Percentiles rank a stretch among this genome's conserved stretches.
These are phyloP conservation scores for Pseudogymnoascus sp. DNA, from an alignment of 2,329 filamentous ascomycete species.

Conservation along the genomic window DNA sequence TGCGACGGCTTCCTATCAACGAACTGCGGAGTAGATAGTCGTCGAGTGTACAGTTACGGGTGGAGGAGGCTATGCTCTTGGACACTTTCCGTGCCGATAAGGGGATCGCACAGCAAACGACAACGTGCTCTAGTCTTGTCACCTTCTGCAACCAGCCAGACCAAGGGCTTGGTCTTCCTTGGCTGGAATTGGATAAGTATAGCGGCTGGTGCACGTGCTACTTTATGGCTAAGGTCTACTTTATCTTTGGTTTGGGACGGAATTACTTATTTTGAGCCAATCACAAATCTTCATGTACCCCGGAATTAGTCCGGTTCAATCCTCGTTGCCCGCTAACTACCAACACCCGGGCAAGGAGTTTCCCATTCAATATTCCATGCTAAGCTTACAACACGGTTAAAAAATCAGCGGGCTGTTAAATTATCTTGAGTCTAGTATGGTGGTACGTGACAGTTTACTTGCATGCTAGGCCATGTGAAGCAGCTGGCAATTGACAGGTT, in stretches of 20 bases:
- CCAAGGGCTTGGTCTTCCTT: constrained; percentile 2
- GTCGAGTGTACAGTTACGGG: not conserved
- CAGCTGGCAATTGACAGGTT: not conserved
- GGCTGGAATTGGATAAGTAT: not conserved
- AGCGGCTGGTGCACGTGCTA: not conserved
- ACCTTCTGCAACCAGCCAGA: not conserved
- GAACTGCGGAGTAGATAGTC: not conserved
- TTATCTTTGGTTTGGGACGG: not conserved
- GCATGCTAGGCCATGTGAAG: not conserved
- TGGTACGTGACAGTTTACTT: not conserved
- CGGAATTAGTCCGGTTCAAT: not conserved
- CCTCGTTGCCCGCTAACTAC: not conserved
- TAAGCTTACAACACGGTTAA: not conserved
- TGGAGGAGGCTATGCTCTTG: not conserved
- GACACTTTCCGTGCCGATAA: not conserved
- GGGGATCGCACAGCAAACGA: not conserved
- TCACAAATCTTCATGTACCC: not conserved
- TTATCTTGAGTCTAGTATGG: not conserved
- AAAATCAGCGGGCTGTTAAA: too few relatives aligned
- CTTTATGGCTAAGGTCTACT: not conserved
- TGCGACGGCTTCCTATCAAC: not conserved
- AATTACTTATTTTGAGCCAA: not conserved
- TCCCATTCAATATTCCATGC: not conserved
- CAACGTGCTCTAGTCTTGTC: not conserved
- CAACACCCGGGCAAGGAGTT: not conserved